These are phyloP conservation scores for Mucor irregularis DNA, from an alignment of 371 early-diverging fungal genomes.

Conservation along the genomic window DNA sequence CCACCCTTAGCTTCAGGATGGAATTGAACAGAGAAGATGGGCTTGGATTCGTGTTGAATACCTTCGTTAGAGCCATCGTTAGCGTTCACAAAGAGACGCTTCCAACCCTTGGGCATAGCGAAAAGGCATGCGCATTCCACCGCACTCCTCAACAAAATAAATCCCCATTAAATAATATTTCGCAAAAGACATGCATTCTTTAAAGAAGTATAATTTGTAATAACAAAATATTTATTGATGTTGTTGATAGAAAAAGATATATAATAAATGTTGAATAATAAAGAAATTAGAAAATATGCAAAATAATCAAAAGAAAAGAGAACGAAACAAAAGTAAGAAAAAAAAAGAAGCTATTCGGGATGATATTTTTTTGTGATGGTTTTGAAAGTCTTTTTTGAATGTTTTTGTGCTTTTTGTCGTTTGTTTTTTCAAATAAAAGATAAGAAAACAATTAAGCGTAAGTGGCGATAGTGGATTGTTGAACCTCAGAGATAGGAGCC, in stretches of 20 bases:
- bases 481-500: constrained; percentile 7
- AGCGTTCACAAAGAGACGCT: constrained; percentile 83
- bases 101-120: constrained; percentile 80
- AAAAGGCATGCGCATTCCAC: constrained; percentile 1
- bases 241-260: not conserved
- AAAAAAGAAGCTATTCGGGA: too few relatives aligned
- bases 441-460: constrained; percentile 16
- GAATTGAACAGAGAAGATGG: constrained; percentile 90
- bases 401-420: constrained; percentile 1
- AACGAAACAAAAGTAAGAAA: not conserved
- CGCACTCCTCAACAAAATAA: not conserved
- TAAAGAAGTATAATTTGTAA: not conserved
- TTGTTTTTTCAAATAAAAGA: not conserved
- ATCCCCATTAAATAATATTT: too few relatives aligned
- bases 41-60: constrained; percentile 69
- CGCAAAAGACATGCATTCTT: not conserved
- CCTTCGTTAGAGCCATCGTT: constrained; percentile 94
- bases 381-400: not conserved
- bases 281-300: not conserved
- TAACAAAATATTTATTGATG: constrained; percentile 1
- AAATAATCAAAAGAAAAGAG: not conserved
- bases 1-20: constrained; percentile 95
- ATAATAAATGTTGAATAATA: too few relatives aligned
- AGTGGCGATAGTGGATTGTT: constrained; percentile 21
- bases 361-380: not conserved